Percentiles rank a stretch among this genome's conserved stretches.
Evolutionary conservation across 140 eudicot genomes (phyloP).

Genomic region (Senecio squalidus): DNA sequence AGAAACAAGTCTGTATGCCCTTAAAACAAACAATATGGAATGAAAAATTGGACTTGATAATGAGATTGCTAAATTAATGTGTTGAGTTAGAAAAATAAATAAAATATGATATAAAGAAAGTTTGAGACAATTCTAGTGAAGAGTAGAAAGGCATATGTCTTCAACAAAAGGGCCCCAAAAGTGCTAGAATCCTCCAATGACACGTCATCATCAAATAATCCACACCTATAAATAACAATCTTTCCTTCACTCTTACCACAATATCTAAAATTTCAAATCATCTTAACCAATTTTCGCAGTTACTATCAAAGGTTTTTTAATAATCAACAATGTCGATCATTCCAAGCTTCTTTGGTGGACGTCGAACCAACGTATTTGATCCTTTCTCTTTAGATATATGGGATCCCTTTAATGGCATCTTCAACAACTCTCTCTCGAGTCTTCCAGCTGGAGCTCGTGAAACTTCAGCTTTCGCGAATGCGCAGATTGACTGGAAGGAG

Average conservation of each 20-base stretch:
- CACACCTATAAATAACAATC: constrained; percentile 11
- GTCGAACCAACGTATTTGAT: constrained; percentile 34
- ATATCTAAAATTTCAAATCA: not conserved
- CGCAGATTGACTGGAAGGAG: constrained; percentile 54
- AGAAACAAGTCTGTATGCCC: no score
- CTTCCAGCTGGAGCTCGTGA: constrained; percentile 10
- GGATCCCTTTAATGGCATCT: constrained; percentile 39
- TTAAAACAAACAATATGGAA: no score
- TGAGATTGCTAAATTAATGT: not conserved
- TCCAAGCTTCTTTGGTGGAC: constrained; percentile 43
- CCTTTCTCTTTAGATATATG: constrained; percentile 41
- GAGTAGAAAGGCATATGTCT: constrained; percentile 11
- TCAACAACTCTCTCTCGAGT: constrained; percentile 9
- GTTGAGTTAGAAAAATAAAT: not conserved
- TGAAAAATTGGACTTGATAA: not conserved
- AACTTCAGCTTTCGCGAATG: constrained; percentile 16
- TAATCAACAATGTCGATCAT: constrained; percentile 38
- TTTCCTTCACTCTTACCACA: constrained; percentile 18
- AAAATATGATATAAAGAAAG: not conserved
- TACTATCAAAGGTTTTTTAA: not conserved
- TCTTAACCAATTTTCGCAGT: not conserved
- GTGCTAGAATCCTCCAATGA: constrained; percentile 11
- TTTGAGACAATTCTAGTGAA: constrained; percentile 9
- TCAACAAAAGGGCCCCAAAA: constrained; percentile 17
- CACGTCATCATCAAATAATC: not conserved